These are phyloP conservation scores for Guadua angustifolia DNA, from an alignment of 176 grass and related monocot genomes.

Conservation along the genomic window DNA sequence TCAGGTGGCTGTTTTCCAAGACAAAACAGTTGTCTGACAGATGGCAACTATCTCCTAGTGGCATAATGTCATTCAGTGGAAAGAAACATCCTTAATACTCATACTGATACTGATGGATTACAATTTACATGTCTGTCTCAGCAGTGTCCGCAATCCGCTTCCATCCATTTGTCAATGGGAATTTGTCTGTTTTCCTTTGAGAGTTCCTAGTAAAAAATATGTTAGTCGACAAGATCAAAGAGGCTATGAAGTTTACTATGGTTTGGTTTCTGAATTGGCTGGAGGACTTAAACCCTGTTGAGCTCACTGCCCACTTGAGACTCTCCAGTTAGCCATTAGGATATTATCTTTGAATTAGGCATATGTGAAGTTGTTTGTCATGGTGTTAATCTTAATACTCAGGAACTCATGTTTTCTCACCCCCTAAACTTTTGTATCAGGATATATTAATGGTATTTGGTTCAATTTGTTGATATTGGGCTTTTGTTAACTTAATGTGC, in stretches of 20 bases:
- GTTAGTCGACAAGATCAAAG: not conserved
- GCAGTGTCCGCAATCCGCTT: not conserved
- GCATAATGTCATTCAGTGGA: not conserved
- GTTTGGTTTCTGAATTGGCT: not conserved
- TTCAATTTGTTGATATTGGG: not conserved
- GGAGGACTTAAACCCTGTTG: not conserved
- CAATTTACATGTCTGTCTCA: not conserved
- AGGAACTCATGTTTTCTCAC: not conserved
- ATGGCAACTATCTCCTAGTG: not conserved
- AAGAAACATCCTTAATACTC: not conserved
- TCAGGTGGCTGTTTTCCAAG: not conserved
- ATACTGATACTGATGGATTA: not conserved
- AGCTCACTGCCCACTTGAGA: not conserved
- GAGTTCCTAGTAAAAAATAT: not conserved
- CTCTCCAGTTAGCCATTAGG: not conserved
- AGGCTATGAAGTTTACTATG: not conserved
- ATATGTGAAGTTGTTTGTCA: not conserved
- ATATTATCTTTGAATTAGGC: not conserved
- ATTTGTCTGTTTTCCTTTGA: not conserved
- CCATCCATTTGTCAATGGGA: not conserved
- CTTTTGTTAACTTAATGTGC: constrained; percentile 12
- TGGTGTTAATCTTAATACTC: not conserved
- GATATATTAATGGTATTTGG: not conserved
- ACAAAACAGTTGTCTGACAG: not conserved
- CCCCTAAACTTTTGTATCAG: not conserved